Evolutionary conservation across 805 yeast species (phyloP), one percentile per base, ranked within the genome.

Genomic region (Saccharomycopsis babjevae): DNA sequence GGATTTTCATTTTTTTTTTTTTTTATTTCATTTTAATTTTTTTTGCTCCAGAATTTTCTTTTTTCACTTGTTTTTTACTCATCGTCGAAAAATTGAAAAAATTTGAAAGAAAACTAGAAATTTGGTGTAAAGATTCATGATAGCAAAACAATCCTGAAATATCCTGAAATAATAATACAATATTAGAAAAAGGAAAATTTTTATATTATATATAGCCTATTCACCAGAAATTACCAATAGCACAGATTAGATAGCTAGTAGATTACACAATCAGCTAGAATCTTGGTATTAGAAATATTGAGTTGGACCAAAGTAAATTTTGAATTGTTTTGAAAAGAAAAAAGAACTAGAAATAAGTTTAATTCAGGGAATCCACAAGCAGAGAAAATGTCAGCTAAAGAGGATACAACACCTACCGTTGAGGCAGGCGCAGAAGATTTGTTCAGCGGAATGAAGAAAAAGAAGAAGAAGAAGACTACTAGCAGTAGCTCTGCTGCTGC

Each of bases 391-490:
- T 56, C 57, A 15, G 57, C 57, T 34, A 38, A 56, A 57, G 59
- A 57, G 5, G 52, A 46, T n/a, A 46, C 52, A 46, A 46, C 52
- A 65, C 63, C 60, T 67, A 65, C 46, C 11, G 59, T n/a, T 30
- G 67, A 65, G 22, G 69, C 68, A 5, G 79, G 75, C 61, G 78
- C 75, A 59, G 89, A 85, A 65, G 91, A 85, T 64, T 74, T 89
- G 75, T 84, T 89, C 68, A 81, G 90, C 38, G 93, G 94, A 10
- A 76, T 90, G 71, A 89, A 88, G 74, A 88, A 88, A 77, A 89
- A 89, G 81, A 84, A 90, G 82, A 89, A 88, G 87, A 81, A 88
- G 74, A 73, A 75, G 62, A 77, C 54, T 5, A 50, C 50, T 36
- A 34, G 39, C 34, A 54, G 32, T 10, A 50, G 76, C 62, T 66